These are phyloP conservation scores for Circinella minor DNA, from an alignment of 371 early-diverging fungal species.

Conservation along the genomic window DNA sequence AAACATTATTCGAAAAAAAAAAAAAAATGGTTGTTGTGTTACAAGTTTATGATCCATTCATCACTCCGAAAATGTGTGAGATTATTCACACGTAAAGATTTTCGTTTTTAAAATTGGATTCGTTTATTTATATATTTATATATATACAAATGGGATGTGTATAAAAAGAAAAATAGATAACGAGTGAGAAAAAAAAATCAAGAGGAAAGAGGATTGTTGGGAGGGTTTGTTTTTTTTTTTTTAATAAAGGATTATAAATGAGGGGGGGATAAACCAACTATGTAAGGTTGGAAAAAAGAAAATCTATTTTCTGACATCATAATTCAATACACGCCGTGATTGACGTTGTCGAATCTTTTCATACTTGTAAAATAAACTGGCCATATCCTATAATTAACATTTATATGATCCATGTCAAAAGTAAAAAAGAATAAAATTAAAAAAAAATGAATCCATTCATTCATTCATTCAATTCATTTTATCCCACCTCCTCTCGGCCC, in stretches of 20 bases:
- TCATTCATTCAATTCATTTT: too few species aligned
- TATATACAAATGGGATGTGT: not conserved
- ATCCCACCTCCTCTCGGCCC: too few species aligned
- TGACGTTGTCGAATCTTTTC: constrained; percentile 45
- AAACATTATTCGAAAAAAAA: too few species aligned
- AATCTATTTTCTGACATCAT: constrained; percentile 18
- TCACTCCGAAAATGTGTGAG: too few species aligned
- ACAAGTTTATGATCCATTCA: too few species aligned
- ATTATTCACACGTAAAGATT: not conserved
- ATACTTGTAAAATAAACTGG: constrained; percentile 47
- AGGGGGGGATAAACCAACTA: not conserved
- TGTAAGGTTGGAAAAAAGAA: not conserved
- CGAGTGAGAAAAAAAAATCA: not conserved
- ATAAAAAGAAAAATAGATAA: not conserved
- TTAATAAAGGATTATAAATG: not conserved
- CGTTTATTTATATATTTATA: too few species aligned
- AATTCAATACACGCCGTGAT: constrained; percentile 44
- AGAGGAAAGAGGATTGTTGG: too few species aligned
- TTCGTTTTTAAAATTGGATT: not conserved
- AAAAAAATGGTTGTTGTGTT: too few species aligned
- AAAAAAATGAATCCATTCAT: not conserved
- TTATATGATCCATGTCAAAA: not conserved
- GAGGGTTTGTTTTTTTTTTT: too few species aligned
- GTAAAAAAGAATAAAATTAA: too few species aligned
- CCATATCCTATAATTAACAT: constrained; percentile 34